Conservation (phyloP, 208 protist species). For the Zelonia costaricensis region DNA sequence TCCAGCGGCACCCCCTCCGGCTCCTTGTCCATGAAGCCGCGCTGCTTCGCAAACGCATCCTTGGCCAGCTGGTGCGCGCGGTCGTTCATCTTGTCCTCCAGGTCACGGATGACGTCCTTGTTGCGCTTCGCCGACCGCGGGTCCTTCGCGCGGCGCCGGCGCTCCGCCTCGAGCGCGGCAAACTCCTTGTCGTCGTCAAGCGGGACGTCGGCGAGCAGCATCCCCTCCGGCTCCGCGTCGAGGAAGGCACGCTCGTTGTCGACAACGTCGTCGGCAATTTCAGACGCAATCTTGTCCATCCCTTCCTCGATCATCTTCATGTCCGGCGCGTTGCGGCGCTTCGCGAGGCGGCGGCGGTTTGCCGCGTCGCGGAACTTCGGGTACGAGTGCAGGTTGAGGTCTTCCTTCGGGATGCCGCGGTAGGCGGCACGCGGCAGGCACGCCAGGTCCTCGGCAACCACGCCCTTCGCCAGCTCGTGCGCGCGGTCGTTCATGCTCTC, state of each 20-base stretch:
- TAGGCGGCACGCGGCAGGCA: slow-evolving; percentile 50
- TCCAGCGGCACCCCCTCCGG: slow-evolving; percentile 69
- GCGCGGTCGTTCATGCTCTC: slow-evolving; percentile 80
- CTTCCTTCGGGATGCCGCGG: slow-evolving; percentile 68
- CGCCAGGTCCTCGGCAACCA: slow-evolving; percentile 62
- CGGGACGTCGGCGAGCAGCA: slow-evolving; percentile 65
- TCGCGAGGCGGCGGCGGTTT: slow-evolving; percentile 43
- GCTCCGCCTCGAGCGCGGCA: slow-evolving; percentile 71
- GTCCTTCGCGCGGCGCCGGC: slow-evolving; percentile 54
- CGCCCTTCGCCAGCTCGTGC: slow-evolving; percentile 59
- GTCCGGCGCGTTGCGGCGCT: slow-evolving; percentile 5
- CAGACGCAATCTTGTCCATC: slow-evolving; percentile 62
- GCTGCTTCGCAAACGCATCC: slow-evolving; percentile 63
- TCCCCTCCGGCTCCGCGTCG: slow-evolving; percentile 73
- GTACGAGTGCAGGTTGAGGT: slow-evolving; percentile 73
- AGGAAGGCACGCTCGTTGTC: slow-evolving; percentile 71
- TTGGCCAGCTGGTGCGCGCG: slow-evolving; percentile 61
- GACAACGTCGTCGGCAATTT: slow-evolving; percentile 74
- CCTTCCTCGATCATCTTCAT: slow-evolving; percentile 38
- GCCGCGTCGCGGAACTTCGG: slow-evolving; percentile 62
- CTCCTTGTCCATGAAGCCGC: slow-evolving; percentile 73
- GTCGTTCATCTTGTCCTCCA: slow-evolving; percentile 74
- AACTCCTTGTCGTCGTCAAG: slow-evolving; percentile 83
- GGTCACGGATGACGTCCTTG: slow-evolving; percentile 64
- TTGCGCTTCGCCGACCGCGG: slow-evolving; percentile 60